A percentile compares a stretch with the other conserved stretches of the same genome.
These are phyloP conservation scores for Synchytrium microbalum DNA, from an alignment of 371 early-diverging fungal genomes.

Conservation along the genomic window DNA sequence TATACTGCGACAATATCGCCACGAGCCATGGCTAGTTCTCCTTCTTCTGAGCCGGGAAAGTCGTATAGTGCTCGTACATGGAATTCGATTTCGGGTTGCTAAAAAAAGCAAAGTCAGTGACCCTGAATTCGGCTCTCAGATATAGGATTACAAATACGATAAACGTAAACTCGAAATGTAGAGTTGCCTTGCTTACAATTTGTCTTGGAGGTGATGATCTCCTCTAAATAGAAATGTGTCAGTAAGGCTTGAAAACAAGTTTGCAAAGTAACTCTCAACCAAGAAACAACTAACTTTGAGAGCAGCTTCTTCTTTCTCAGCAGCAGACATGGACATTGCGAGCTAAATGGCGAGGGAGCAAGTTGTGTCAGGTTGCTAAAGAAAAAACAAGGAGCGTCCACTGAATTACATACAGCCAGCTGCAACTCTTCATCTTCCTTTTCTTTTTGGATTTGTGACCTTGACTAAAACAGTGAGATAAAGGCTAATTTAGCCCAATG, in stretches of 20 bases:
- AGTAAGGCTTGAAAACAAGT: too few relatives aligned
- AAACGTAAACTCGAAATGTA: too few relatives aligned
- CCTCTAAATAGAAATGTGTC: too few relatives aligned
- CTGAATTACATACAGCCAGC: slow-evolving; percentile 53
- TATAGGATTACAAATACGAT: too few relatives aligned
- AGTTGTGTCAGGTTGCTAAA: not conserved
- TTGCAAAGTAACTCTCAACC: too few relatives aligned
- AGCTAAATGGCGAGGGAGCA: slow-evolving; percentile 27
- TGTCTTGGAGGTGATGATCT: not conserved
- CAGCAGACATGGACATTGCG: slow-evolving; percentile 71
- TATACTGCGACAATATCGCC: slow-evolving; percentile 74
- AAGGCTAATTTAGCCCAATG: too few relatives aligned
- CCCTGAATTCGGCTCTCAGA: too few relatives aligned
- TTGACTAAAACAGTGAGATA: slow-evolving; percentile 8
- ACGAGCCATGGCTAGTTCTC: slow-evolving; percentile 70
- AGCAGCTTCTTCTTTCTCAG: slow-evolving; percentile 20
- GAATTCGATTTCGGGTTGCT: slow-evolving; percentile 22
- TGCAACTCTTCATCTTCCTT: slow-evolving; percentile 89
- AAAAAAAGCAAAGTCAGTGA: too few relatives aligned
- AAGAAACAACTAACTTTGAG: too few relatives aligned
- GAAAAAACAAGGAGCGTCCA: too few relatives aligned
- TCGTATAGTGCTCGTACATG: slow-evolving; percentile 79
- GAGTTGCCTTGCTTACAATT: not conserved
- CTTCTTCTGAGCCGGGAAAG: slow-evolving; percentile 70
- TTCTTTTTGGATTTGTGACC: slow-evolving; percentile 46